Evolutionary conservation across 495 filamentous ascomycete species (phyloP).

Genomic region (Talaromyces stipitatus): DNA sequence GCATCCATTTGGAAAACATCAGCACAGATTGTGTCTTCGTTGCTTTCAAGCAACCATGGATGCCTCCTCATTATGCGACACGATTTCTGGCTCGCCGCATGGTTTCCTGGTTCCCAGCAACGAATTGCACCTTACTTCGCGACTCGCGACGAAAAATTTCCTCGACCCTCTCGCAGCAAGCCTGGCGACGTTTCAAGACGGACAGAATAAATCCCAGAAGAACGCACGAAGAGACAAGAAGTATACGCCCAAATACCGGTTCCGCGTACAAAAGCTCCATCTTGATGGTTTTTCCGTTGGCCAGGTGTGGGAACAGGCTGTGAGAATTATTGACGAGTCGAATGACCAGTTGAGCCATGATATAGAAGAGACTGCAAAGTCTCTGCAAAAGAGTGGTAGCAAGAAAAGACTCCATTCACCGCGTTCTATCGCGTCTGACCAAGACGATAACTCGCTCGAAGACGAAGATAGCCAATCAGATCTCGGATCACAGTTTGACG

Average conservation of each 20-base stretch:
- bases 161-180: conserved; percentile 68
- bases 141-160: conserved; percentile 64
- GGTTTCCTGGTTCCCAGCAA: conserved; percentile 62
- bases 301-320: conserved; percentile 93
- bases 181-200: conserved; percentile 56
- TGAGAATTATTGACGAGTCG: conserved; percentile 59
- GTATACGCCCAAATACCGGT: conserved; percentile 24
- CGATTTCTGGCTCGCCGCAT: conserved; percentile 26
- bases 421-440: conserved; percentile 9
- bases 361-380: neutral
- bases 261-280: conserved; percentile 72
- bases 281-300: conserved; percentile 78
- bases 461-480: conserved; percentile 12
- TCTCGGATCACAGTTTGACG: neutral
- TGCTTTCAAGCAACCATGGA: neutral
- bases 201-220: conserved; percentile 47
- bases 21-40: neutral
- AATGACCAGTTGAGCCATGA: conserved; percentile 39
- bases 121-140: conserved; percentile 53
- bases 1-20: neutral
- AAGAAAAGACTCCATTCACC: neutral
- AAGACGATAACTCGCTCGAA: conserved; percentile 18
- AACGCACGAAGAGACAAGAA: conserved; percentile 58
- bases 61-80: neutral
- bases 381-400: neutral